Evolutionary conservation across 2,329 filamentous ascomycete genomes (phyloP).

Genomic region (Colletotrichum echinochloae): DNA sequence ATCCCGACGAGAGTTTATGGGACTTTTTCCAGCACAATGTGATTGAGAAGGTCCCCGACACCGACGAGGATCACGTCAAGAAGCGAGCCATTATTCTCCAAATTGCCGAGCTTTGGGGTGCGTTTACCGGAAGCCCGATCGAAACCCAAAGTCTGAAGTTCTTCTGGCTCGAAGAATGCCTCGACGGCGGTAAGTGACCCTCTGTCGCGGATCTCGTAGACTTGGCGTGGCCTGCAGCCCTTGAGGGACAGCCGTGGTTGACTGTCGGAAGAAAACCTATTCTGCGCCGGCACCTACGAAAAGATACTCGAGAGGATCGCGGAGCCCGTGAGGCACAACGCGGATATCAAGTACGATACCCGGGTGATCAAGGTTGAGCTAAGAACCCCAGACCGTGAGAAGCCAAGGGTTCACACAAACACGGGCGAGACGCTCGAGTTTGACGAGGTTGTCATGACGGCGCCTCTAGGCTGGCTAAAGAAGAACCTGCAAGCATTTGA

Average conservation of each 20-base stretch:
- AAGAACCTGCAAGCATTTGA: slow-evolving; percentile 67
- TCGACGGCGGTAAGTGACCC: slow-evolving; percentile 72
- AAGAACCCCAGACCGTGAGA: slow-evolving; percentile 45
- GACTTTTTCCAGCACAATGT: slow-evolving; percentile 66
- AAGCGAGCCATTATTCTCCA: slow-evolving; percentile 61
- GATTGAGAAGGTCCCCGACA: slow-evolving; percentile 58
- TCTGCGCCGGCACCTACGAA: slow-evolving; percentile 70
- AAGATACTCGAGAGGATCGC: slow-evolving; percentile 70
- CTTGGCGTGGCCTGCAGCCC: neutral
- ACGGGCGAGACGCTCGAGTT: slow-evolving; percentile 63
- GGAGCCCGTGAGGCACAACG: slow-evolving; percentile 65
- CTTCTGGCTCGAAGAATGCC: slow-evolving; percentile 83
- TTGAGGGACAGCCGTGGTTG: neutral
- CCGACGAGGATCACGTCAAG: slow-evolving; percentile 53
- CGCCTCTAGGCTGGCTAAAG: slow-evolving; percentile 77
- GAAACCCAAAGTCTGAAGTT: slow-evolving; percentile 77
- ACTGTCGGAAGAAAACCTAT: slow-evolving; percentile 64
- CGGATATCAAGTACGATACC: slow-evolving; percentile 64
- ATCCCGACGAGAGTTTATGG: slow-evolving; percentile 59
- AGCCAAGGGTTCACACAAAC: slow-evolving; percentile 58
- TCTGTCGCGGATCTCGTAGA: slow-evolving; percentile 42
- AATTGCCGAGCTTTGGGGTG: slow-evolving; percentile 75
- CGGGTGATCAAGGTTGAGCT: slow-evolving; percentile 59
- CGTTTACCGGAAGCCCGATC: slow-evolving; percentile 75
- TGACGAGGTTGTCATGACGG: slow-evolving; percentile 76